Percentiles rank a stretch among this genome's conserved stretches.
phyloP scores from a whole-genome alignment of 2,329 filamentous ascomycete species.

The Phyllosticta citribraziliensis region DNA sequence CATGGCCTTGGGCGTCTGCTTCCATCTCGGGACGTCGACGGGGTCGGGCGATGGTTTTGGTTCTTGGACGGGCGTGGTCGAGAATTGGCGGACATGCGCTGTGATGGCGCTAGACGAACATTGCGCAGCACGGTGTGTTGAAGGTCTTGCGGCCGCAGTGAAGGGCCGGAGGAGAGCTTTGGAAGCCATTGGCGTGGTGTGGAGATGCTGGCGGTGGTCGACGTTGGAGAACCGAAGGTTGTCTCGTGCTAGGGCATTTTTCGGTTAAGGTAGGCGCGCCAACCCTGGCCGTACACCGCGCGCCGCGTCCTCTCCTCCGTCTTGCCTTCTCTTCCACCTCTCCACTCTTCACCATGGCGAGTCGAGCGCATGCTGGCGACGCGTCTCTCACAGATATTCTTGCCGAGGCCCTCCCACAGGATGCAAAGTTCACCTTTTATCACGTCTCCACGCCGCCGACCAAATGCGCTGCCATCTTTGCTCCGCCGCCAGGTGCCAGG shows the following conservation, averaged over 20 bases:
- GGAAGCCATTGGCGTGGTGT: conserved; percentile 35
- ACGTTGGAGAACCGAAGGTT: conserved; percentile 12
- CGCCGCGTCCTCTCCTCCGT: not conserved
- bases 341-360: not conserved
- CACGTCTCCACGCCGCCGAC: conserved; percentile 82
- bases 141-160: conserved; percentile 17
- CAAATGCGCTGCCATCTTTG: conserved; percentile 65
- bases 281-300: not conserved
- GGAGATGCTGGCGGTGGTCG: conserved; percentile 11
- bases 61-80: conserved; percentile 11
- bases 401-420: conserved; percentile 42
- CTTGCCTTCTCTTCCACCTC: not conserved
- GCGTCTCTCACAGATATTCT: conserved; percentile 32
- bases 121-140: conserved; percentile 17
- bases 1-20: conserved; percentile 39
- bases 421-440: conserved; percentile 58
- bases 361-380: not conserved
- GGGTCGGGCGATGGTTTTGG: conserved; percentile 15
- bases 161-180: conserved; percentile 31
- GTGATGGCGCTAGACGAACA: conserved; percentile 20
- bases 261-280: not conserved
- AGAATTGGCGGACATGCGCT: not conserved
- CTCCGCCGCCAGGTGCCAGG: conserved; percentile 60
- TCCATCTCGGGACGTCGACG: conserved; percentile 37
- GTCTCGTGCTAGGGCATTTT: conserved; percentile 11